Base-by-base conservation (phyloP, 169 alveolate genomes). In the Plasmodium reichenowi region DNA sequence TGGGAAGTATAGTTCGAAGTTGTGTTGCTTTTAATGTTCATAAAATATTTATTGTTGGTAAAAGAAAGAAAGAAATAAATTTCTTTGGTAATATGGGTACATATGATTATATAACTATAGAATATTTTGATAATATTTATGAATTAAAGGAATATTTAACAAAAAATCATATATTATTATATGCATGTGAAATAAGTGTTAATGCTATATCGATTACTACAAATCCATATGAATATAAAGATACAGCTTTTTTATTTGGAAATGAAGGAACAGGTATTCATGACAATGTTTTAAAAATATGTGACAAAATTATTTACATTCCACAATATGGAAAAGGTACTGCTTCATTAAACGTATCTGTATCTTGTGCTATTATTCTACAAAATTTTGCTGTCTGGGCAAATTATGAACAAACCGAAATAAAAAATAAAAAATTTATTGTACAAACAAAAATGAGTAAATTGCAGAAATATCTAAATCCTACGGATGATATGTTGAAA, bases 221-320 rank as follows among this genome's bases (percentile, higher is more conserved):
- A 22, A 22, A 50, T 29, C 91, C 91, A 3, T 83, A 96, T 92
- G 64, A 22, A 32, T 88, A 92, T 88, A 97, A 97, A 56, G 91
- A 95, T 74, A 96, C 98, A 7, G 96, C 97, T 13, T 97, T 97
- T 86, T 75, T 97, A 76, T 78, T 97, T 45, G 98, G 99, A 22
- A 97, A 96, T 95, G 99, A 97, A 74, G 98, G 98, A 24, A 93
- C 96, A 63, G 99, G 99, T 15, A 72, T 97, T 75, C 92, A 93
- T 73, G 95, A 95, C 32, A 94, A 92, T 52, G 94, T 95, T 75
- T 93, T 94, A 52, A 95, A 90, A 43, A 88, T 96, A 10, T 97
- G 99, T 67, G 98, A 97, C 75, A 94, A 96, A 56, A 94, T 96
- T 83, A 95, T 97, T 26, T 96, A 96, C 71, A 97, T 97, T 59